phyloP scores from a whole-genome alignment of 495 filamentous ascomycete genomes.

The Aspergillus haitiensis region DNA sequence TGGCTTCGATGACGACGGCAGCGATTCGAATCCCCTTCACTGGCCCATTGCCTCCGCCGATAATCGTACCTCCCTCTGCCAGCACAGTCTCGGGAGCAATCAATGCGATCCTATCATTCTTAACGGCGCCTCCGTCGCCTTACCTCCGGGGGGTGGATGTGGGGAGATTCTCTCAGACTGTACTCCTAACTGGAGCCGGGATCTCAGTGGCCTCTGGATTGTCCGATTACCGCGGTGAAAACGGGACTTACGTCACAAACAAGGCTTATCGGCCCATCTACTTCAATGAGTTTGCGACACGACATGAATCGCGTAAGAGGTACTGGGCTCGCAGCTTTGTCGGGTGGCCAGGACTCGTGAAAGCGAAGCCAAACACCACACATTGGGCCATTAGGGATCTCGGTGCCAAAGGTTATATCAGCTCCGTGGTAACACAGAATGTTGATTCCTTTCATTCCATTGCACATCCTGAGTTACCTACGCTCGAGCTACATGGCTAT shows the following conservation, averaged over 20 bases:
- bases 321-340: constrained; percentile 97
- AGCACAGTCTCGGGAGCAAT: constrained; percentile 70
- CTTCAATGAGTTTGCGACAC: constrained; percentile 79
- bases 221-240: constrained; percentile 85
- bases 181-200: constrained; percentile 89
- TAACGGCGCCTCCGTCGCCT: constrained; percentile 56
- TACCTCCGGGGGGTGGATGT: constrained; percentile 50
- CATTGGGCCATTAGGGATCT: constrained; percentile 75
- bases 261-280: constrained; percentile 88
- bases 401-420: constrained; percentile 67
- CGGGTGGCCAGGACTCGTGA: constrained; percentile 79
- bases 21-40: constrained; percentile 91
- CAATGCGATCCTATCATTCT: constrained; percentile 71
- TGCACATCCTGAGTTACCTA: constrained; percentile 72
- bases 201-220: constrained; percentile 92
- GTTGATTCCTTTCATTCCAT: constrained; percentile 88
- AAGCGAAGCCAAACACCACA: constrained; percentile 74
- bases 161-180: constrained; percentile 52
- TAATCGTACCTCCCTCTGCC: constrained; percentile 70
- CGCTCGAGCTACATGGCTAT: constrained; percentile 88
- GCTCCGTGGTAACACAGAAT: constrained; percentile 87
- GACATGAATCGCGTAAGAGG: constrained; percentile 84
- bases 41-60: constrained; percentile 73
- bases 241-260: constrained; percentile 91
- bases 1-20: constrained; percentile 59